Evolutionary conservation across 2,329 filamentous ascomycete genomes (phyloP).

Genomic region (Diplodia intermedia): DNA sequence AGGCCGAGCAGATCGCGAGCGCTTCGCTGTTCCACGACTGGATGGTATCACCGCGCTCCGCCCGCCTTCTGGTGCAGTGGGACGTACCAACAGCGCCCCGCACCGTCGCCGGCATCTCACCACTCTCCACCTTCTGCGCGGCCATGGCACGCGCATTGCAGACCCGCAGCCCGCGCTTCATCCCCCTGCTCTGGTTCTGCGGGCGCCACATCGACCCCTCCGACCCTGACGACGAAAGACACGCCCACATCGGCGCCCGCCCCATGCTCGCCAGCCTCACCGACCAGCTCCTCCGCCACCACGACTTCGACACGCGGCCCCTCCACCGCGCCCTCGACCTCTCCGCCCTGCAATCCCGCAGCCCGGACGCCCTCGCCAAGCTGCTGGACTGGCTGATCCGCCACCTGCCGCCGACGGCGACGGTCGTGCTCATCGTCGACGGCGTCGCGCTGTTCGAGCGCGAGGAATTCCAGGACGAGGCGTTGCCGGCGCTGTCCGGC

Average conservation of each 20-base stretch:
- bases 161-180: background rate
- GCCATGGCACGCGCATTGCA: background rate
- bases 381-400: background rate
- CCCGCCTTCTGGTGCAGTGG: background rate
- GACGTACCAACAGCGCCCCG: background rate
- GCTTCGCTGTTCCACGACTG: background rate
- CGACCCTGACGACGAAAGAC: background rate
- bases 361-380: background rate
- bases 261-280: background rate
- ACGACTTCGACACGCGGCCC: background rate
- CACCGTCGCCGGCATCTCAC: background rate
- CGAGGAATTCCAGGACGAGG: conserved; percentile 21
- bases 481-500: conserved; percentile 1
- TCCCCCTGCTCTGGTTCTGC: background rate
- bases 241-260: background rate
- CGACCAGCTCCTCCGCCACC: background rate
- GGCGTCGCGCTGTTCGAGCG: conserved; percentile 28
- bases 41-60: background rate
- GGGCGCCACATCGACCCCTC: background rate
- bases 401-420: background rate
- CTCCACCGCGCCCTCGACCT: background rate
- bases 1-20: background rate
- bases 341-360: background rate
- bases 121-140: background rate
- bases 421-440: conserved; percentile 31